phyloP scores from a whole-genome alignment of 176 grass and related monocot genomes.

The Oryza nivara region DNA sequence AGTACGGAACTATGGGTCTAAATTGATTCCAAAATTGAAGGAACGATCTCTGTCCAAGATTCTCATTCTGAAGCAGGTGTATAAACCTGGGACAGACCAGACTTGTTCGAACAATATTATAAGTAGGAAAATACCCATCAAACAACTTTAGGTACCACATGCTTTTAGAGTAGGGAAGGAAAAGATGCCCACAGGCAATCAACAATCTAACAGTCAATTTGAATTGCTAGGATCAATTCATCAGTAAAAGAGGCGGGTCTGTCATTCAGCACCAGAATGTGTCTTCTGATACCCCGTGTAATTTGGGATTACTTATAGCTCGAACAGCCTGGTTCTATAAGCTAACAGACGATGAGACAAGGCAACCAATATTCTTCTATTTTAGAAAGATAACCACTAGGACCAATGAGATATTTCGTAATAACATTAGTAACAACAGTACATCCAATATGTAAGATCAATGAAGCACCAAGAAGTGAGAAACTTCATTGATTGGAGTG shows the following conservation, averaged over 20 bases:
- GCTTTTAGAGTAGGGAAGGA: too few species aligned
- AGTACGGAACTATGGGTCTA: constrained; percentile 14
- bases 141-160: not conserved
- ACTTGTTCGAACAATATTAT: constrained; percentile 20
- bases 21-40: constrained; percentile 14
- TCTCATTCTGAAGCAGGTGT: constrained; percentile 4
- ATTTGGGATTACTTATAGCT: too few species aligned
- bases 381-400: not conserved
- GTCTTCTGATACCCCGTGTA: too few species aligned
- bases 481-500: constrained; percentile 11
- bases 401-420: not conserved
- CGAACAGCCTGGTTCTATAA: too few species aligned
- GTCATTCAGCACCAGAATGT: not conserved
- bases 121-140: constrained; percentile 2
- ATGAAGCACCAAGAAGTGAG: not conserved
- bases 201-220: not conserved
- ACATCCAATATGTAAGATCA: not conserved
- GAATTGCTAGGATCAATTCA: constrained; percentile 13
- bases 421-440: not conserved
- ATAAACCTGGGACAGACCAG: not conserved
- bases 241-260: not conserved
- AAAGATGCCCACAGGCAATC: not conserved
- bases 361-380: not conserved
- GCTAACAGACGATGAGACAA: too few species aligned
- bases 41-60: not conserved